Percentiles rank a stretch among this genome's conserved stretches.
Conservation (phyloP, 1,139 yeast species). For the Debaryomyces coudertii region DNA sequence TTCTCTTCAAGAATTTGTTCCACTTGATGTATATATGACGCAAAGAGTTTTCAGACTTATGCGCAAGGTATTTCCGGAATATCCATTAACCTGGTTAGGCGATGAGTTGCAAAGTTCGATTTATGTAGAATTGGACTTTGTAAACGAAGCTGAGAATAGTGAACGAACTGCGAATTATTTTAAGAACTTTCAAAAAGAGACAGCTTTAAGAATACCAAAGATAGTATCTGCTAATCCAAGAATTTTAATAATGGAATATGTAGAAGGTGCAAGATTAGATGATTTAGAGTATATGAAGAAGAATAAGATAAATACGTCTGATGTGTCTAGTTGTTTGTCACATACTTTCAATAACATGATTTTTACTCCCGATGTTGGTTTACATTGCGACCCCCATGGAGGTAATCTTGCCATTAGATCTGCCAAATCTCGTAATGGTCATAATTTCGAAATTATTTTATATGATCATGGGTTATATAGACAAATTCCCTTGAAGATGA, state of each 20-base stretch:
- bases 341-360: slow-evolving; percentile 95
- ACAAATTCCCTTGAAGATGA: slow-evolving; percentile 73
- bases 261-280: slow-evolving; percentile 83
- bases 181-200: slow-evolving; percentile 51
- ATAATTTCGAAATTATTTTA: slow-evolving; percentile 86
- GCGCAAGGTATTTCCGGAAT: slow-evolving; percentile 85
- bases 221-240: slow-evolving; percentile 69
- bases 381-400: slow-evolving; percentile 98
- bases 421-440: slow-evolving; percentile 42
- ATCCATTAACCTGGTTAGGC: slow-evolving; percentile 90
- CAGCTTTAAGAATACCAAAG: slow-evolving; percentile 81
- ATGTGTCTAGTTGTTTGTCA: slow-evolving; percentile 82
- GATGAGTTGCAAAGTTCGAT: slow-evolving; percentile 88
- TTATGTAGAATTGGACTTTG: slow-evolving; percentile 85
- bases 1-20: slow-evolving; percentile 81
- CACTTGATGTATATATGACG: slow-evolving; percentile 82
- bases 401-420: slow-evolving; percentile 87
- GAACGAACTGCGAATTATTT: slow-evolving; percentile 69
- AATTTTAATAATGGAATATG: slow-evolving; percentile 84
- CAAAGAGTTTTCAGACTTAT: slow-evolving; percentile 73
- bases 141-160: slow-evolving; percentile 85
- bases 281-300: slow-evolving; percentile 64
- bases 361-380: slow-evolving; percentile 85
- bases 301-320: slow-evolving; percentile 69
- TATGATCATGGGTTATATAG: slow-evolving; percentile 96